Base-by-base conservation (phyloP, 1,284 basidiomycete species). In the Moesziomyces sp. region DNA sequence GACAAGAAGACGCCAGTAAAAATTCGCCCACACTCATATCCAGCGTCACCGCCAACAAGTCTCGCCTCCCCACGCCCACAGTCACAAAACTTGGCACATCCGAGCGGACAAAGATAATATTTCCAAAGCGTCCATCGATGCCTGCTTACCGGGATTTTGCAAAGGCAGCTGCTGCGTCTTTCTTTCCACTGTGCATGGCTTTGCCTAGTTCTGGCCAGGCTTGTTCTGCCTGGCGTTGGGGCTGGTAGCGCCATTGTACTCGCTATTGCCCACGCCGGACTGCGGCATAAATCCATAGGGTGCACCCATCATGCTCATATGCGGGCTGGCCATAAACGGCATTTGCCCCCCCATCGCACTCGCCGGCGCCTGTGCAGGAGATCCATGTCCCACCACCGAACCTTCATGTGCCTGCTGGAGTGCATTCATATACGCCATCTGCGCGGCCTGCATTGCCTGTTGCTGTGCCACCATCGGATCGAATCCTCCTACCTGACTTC, bases 381-480 rank as follows among this genome's bases (percentile, higher is more conserved):
- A 72, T n/a, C 63, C 63, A 30, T 69, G 66, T 5, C 67, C 70
- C 5, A 65, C 16, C 19, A 47, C 67, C 16, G 64, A 66, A 18
- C 66, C 71, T 46, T 75, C 67, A 10, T 70, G 62, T 38, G 63
- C 60, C 48, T 72, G 64, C 18, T 55, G 63, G 21, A 74, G 52
- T 14, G 82, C 80, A 40, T 76, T 78, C 74, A 79, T 76, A 62
- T 83, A 83, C 11, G 82, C 82, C 71, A 80, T 77, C 52, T 82
- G 80, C 9, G 80, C 80, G 14, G 80, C 79, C 53, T 79, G 78
- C 77, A 81, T 77, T 30, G 76, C 78, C 54, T 76, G 74, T 56
- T 80, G 81, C 69, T 79, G 78, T 13, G 76, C 76, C 67, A 69
- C 58, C 69, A 78, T 73, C 18, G 69, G 71, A 30, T 75, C 66